A percentile compares a stretch with the other conserved stretches of the same genome.
These are phyloP conservation scores for Populus hybrid DNA, from an alignment of 441 rosid genomes.

Conservation along the genomic window DNA sequence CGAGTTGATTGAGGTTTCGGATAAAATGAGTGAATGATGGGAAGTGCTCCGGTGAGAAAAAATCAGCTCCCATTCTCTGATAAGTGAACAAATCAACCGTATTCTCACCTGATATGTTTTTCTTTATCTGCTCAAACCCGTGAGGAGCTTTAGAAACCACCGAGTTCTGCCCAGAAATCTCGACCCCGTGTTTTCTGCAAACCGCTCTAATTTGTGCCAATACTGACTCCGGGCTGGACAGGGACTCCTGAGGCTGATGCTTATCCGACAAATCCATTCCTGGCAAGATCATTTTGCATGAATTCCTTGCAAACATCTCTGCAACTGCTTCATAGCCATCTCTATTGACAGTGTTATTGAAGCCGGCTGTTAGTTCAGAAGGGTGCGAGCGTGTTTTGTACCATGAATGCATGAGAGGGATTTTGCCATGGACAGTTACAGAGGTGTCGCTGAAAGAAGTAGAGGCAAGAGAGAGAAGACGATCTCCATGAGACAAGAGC, in stretches of 20 bases:
- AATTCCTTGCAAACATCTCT: conserved; percentile 60
- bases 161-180: conserved; percentile 73
- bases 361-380: conserved; percentile 77
- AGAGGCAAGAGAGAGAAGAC: conserved; percentile 62
- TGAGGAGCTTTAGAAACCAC: conserved; percentile 31
- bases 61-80: conserved; percentile 94
- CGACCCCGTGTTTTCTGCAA: conserved; percentile 60
- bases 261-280: conserved; percentile 79
- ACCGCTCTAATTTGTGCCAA: conserved; percentile 53
- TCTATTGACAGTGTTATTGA: conserved; percentile 49
- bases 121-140: conserved; percentile 64
- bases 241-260: conserved; percentile 41
- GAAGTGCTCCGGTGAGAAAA: conserved; percentile 93
- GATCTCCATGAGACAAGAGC: conserved; percentile 66
- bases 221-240: conserved; percentile 65
- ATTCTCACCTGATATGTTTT: conserved; percentile 40
- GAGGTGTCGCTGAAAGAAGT: conserved; percentile 35
- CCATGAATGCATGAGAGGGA: conserved; percentile 76
- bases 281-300: conserved; percentile 73
- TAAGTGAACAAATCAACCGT: conserved; percentile 54
- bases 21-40: conserved; percentile 68
- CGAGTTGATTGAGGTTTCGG: conserved; percentile 47
- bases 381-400: conserved; percentile 63
- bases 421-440: conserved; percentile 51
- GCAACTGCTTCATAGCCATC: conserved; percentile 63